These are phyloP conservation scores for Crithidia brevicula DNA, from an alignment of 208 protist species.

Conservation along the genomic window DNA sequence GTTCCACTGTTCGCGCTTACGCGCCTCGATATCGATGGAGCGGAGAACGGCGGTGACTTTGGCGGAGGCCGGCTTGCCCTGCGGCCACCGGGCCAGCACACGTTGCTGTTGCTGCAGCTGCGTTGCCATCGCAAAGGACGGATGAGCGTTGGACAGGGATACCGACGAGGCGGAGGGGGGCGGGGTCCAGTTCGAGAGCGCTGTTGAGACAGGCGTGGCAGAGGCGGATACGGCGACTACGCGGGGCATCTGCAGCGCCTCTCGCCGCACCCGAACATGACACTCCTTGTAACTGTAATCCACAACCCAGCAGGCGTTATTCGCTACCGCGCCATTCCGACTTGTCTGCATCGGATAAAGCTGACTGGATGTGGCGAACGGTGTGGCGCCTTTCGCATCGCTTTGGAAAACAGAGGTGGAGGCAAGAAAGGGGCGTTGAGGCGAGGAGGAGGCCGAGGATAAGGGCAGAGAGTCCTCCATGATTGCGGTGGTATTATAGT, in stretches of 20 bases:
- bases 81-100: constrained; percentile 62
- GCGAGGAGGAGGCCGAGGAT: constrained; percentile 10
- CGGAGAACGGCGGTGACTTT: constrained; percentile 40
- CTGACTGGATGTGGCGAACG: background rate
- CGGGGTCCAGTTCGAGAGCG: constrained; percentile 5
- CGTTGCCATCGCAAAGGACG: background rate
- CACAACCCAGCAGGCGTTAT: background rate
- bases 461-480: constrained; percentile 2
- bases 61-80: constrained; percentile 27
- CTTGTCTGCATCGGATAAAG: background rate
- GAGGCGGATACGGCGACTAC: background rate
- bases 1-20: constrained; percentile 46
- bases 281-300: constrained; percentile 52
- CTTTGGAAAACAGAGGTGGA: constrained; percentile 11
- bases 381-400: background rate
- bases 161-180: background rate
- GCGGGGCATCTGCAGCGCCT: constrained; percentile 32
- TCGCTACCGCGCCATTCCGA: background rate
- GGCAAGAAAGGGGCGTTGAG: constrained; percentile 5
- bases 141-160: background rate
- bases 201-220: background rate
- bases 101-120: constrained; percentile 28
- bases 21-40: constrained; percentile 39
- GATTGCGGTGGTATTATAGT: constrained; percentile 2
- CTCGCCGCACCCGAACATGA: constrained; percentile 46